Conservation (phyloP, 164 flowering plant species). For the Magnolia officinalis region DNA sequence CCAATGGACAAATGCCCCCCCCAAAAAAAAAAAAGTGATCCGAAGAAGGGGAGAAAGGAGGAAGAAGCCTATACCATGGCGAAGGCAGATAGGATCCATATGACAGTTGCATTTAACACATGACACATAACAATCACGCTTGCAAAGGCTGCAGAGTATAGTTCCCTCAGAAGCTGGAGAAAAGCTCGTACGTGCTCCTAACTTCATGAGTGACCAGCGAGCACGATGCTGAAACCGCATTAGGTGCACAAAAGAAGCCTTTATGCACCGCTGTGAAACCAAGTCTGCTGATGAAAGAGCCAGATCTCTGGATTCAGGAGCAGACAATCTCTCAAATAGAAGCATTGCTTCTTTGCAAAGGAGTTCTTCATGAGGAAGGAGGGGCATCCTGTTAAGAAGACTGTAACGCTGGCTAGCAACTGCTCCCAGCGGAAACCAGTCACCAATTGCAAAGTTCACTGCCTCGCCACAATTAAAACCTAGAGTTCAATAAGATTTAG, state of each 20-base stretch:
- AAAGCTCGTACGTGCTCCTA: conserved; percentile 34
- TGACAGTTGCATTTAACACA: conserved; percentile 66
- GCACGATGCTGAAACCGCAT: conserved; percentile 83
- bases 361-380: conserved; percentile 94
- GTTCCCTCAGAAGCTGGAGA: conserved; percentile 56
- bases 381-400: conserved; percentile 75
- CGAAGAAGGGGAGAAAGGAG: background rate
- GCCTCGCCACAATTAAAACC: conserved; percentile 99
- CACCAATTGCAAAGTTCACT: conserved; percentile 93
- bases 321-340: conserved; percentile 32
- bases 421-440: conserved; percentile 92
- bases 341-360: conserved; percentile 91
- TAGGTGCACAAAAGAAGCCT: conserved; percentile 70
- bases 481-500: conserved; percentile 16
- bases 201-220: conserved; percentile 75
- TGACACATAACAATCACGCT: conserved; percentile 89
- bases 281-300: conserved; percentile 36
- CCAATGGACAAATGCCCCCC: background rate
- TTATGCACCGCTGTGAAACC: conserved; percentile 42
- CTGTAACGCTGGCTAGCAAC: conserved; percentile 87
- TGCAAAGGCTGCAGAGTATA: conserved; percentile 83
- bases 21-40: too few species aligned
- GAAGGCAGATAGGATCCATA: conserved; percentile 78
- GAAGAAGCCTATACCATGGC: conserved; percentile 64
- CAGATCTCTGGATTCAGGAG: conserved; percentile 19